Evolutionary conservation across 192 early-diverging fungal genomes (phyloP).

Genomic region (Lobosporangium transversale): DNA sequence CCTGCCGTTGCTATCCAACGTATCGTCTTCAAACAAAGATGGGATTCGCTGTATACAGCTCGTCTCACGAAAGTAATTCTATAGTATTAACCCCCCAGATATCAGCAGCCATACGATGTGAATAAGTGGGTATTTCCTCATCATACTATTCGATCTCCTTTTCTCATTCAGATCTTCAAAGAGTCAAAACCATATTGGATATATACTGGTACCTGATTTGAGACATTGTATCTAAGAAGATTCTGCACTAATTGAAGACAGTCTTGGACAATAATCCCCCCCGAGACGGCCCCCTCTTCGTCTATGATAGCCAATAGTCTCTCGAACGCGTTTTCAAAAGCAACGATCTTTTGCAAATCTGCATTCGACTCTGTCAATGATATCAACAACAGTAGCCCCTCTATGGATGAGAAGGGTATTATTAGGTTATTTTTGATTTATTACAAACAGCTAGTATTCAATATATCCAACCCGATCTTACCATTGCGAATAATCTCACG

Average conservation of each 20-base stretch:
- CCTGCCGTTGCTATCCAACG: slow-evolving; percentile 53
- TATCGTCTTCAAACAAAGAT: slow-evolving; percentile 65
- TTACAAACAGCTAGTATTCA: too few relatives aligned
- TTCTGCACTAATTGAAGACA: slow-evolving; percentile 93
- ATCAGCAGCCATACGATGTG: too few relatives aligned
- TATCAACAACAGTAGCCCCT: slow-evolving; percentile 92
- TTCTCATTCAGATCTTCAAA: too few relatives aligned
- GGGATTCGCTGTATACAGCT: slow-evolving; percentile 93
- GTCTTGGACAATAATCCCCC: slow-evolving; percentile 97
- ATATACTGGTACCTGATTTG: slow-evolving; percentile 97
- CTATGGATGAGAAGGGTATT: slow-evolving; percentile 55
- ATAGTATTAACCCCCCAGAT: neutral
- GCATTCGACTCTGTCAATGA: slow-evolving; percentile 91
- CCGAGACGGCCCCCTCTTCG: slow-evolving; percentile 91
- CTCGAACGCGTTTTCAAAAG: slow-evolving; percentile 98
- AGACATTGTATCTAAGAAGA: slow-evolving; percentile 94
- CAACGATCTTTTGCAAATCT: slow-evolving; percentile 98
- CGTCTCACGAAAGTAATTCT: slow-evolving; percentile 97
- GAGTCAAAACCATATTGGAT: too few relatives aligned
- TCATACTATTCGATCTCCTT: neutral
- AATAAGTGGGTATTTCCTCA: slow-evolving; percentile 6
- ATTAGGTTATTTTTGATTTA: too few relatives aligned
- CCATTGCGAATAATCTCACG: slow-evolving; percentile 97
- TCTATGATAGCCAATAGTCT: slow-evolving; percentile 86
- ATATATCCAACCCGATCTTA: slow-evolving; percentile 40